Evolutionary conservation across 805 yeast species (phyloP).

Genomic region (Nadsonia fulvescens): DNA sequence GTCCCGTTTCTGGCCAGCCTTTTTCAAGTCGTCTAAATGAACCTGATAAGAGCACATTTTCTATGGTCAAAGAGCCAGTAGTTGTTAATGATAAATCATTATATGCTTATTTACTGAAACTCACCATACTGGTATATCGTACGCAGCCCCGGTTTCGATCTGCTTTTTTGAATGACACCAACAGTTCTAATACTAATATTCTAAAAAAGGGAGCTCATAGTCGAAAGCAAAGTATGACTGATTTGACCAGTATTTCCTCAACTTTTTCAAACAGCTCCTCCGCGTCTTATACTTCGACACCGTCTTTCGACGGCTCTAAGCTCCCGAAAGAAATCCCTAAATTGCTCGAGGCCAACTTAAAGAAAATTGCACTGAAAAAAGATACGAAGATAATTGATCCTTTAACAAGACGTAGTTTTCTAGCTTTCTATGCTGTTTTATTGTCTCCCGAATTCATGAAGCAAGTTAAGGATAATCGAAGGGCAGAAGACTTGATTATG

Average conservation of each 20-base stretch:
- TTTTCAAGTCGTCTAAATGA: no score
- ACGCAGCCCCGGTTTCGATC: constrained; percentile 45
- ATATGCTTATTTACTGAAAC: constrained; percentile 35
- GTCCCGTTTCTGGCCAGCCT: no score
- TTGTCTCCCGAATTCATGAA: constrained; percentile 28
- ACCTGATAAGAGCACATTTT: no score
- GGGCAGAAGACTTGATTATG: constrained; percentile 19
- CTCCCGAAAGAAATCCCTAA: constrained; percentile 16
- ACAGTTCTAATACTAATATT: no score
- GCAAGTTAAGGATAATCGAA: constrained; percentile 18
- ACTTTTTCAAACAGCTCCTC: constrained; percentile 1
- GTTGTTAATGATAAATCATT: constrained; percentile 16
- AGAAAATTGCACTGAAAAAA: constrained; percentile 16
- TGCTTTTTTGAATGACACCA: constrained; percentile 9
- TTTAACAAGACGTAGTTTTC: constrained; percentile 35
- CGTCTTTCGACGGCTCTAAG: constrained; percentile 12
- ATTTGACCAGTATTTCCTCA: no score
- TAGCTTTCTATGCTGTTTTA: constrained; percentile 45
- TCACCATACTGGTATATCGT: constrained; percentile 39
- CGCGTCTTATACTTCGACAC: constrained; percentile 6
- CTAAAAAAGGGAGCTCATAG: no score
- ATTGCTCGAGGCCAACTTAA: constrained; percentile 18
- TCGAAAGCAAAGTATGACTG: no score
- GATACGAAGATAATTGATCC: constrained; percentile 21
- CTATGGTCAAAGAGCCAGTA: no score